phyloP scores from a whole-genome alignment of 2,329 filamentous ascomycete genomes.

The Myotisia sp. region DNA sequence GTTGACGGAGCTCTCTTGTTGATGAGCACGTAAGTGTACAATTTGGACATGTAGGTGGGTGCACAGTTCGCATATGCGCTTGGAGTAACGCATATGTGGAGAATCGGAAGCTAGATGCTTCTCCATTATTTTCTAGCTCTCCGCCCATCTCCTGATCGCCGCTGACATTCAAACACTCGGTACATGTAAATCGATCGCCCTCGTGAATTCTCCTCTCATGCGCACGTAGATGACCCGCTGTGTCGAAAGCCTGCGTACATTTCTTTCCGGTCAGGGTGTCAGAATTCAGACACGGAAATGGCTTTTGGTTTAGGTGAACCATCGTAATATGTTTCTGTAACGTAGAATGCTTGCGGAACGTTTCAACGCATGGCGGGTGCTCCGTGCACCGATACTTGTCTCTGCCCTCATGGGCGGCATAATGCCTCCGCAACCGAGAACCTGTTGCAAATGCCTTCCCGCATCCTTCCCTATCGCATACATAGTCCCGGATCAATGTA shows the following conservation, averaged over 20 bases:
- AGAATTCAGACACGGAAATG: conserved; percentile 48
- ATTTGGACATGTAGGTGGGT: conserved; percentile 57
- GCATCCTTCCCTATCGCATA: conserved; percentile 59
- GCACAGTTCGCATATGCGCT: conserved; percentile 56
- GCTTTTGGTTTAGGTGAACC: conserved; percentile 57
- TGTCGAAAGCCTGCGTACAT: conserved; percentile 61
- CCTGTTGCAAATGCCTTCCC: conserved; percentile 69
- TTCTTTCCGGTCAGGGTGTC: conserved; percentile 37
- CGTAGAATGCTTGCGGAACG: conserved; percentile 77
- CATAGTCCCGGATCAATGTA: conserved; percentile 52
- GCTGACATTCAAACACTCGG: conserved; percentile 49
- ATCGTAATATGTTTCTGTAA: conserved; percentile 68
- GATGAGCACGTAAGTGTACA: conserved; percentile 57
- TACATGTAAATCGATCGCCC: conserved; percentile 59
- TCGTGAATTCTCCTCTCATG: conserved; percentile 60
- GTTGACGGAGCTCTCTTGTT: conserved; percentile 54
- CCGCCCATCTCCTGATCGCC: conserved; percentile 13
- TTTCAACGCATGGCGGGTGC: conserved; percentile 55
- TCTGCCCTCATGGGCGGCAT: conserved; percentile 61
- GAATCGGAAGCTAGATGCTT: conserved; percentile 42
- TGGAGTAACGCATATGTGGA: conserved; percentile 57
- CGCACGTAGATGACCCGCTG: conserved; percentile 52
- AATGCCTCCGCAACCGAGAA: conserved; percentile 61
- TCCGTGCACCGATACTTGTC: conserved; percentile 62
- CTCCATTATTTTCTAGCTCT: neutral